These are phyloP conservation scores for Penstemon eatonii DNA, from an alignment of 257 asterid species.

Conservation along the genomic window DNA sequence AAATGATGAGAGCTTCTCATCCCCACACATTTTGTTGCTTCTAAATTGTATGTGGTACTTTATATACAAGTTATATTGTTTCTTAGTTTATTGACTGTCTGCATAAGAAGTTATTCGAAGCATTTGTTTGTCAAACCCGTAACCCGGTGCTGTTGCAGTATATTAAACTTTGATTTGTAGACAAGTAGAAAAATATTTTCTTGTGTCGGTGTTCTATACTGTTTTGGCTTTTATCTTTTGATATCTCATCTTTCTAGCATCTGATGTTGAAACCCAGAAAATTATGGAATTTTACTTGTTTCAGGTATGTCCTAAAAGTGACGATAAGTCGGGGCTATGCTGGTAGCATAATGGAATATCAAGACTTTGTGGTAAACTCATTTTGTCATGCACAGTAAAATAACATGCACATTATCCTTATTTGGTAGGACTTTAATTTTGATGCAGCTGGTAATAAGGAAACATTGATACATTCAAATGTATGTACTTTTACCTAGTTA, in stretches of 20 bases:
- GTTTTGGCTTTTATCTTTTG: neutral
- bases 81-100: neutral
- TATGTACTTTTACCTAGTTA: constrained; percentile 10
- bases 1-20: neutral
- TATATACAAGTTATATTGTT: neutral
- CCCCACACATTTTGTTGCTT: constrained; percentile 17
- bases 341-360: constrained; percentile 91
- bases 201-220: constrained; percentile 14
- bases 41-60: neutral
- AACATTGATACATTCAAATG: constrained; percentile 6
- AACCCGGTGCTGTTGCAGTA: neutral
- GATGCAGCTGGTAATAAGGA: constrained; percentile 8
- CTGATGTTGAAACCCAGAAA: constrained; percentile 10
- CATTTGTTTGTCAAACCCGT: constrained; percentile 6
- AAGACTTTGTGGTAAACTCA: constrained; percentile 80
- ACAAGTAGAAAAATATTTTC: neutral
- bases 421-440: constrained; percentile 2
- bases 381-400: constrained; percentile 18
- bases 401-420: constrained; percentile 6
- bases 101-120: constrained; percentile 2
- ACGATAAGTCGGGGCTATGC: constrained; percentile 91
- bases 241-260: constrained; percentile 11
- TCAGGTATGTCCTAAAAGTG: constrained; percentile 91
- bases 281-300: constrained; percentile 24
- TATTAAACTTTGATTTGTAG: neutral